Conservation (phyloP, 2,329 filamentous ascomycete species). For the Calonectria henricotiae region DNA sequence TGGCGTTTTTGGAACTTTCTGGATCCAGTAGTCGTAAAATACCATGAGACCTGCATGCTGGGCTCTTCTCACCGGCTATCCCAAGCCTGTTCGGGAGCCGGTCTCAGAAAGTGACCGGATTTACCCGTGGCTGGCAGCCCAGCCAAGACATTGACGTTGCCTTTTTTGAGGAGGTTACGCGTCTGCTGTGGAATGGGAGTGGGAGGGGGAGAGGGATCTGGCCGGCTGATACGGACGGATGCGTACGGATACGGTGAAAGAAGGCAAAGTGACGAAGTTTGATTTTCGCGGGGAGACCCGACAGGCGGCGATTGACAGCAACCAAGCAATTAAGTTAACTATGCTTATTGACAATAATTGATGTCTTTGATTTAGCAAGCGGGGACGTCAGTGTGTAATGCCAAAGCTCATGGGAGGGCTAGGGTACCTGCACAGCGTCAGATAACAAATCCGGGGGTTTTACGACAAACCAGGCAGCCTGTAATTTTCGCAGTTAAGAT, state of each 20-base stretch:
- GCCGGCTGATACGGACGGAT: constrained; percentile 3
- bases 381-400: background rate
- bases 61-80: constrained; percentile 22
- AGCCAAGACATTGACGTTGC: constrained; percentile 31
- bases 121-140: constrained; percentile 29
- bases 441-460: background rate
- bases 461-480: background rate
- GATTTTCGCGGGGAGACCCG: background rate
- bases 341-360: no score
- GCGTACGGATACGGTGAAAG: background rate
- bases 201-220: background rate
- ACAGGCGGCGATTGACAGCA: no score
- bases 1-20: constrained; percentile 3
- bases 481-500: constrained; percentile 22
- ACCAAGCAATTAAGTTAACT: no score
- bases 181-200: constrained; percentile 25
- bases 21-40: constrained; percentile 10
- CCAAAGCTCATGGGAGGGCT: background rate
- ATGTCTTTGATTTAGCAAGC: background rate
- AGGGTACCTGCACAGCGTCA: background rate
- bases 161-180: constrained; percentile 37
- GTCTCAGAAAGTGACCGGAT: constrained; percentile 35
- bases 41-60: constrained; percentile 31
- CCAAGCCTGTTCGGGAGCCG: background rate
- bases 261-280: constrained; percentile 11